Conservation (phyloP, 2,329 filamentous ascomycete genomes). For the Juglanconis oblonga region DNA sequence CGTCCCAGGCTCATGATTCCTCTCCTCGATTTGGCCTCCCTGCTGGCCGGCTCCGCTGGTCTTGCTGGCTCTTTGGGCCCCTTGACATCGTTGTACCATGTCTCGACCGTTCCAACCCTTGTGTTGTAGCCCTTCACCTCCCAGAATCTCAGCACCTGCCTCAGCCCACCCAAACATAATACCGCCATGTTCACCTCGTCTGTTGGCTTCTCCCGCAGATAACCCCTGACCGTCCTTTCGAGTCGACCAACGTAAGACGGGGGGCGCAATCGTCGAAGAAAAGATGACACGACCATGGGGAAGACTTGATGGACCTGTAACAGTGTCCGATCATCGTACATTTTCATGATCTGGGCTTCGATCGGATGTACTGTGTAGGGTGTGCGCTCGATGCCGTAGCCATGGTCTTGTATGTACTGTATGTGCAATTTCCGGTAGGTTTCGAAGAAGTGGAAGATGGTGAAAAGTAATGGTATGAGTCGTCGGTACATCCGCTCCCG, state of each 20-base stretch:
- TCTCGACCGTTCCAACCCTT: slow-evolving; percentile 56
- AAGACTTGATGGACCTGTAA: slow-evolving; percentile 64
- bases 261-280: slow-evolving; percentile 59
- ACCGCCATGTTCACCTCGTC: slow-evolving; percentile 62
- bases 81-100: slow-evolving; percentile 52
- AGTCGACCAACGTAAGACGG: slow-evolving; percentile 63
- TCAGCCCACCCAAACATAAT: slow-evolving; percentile 57
- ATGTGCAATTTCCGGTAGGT: slow-evolving; percentile 59
- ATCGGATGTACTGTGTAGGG: slow-evolving; percentile 63
- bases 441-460: slow-evolving; percentile 67
- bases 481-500: slow-evolving; percentile 62
- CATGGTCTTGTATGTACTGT: slow-evolving; percentile 52
- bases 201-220: slow-evolving; percentile 59
- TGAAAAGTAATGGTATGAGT: slow-evolving; percentile 62
- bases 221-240: slow-evolving; percentile 61
- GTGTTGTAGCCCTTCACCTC: slow-evolving; percentile 65
- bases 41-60: slow-evolving; percentile 39
- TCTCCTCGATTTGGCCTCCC: slow-evolving; percentile 47
- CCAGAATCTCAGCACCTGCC: slow-evolving; percentile 63
- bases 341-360: slow-evolving; percentile 58
- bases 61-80: slow-evolving; percentile 7
- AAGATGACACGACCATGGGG: slow-evolving; percentile 62
- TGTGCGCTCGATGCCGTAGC: slow-evolving; percentile 47
- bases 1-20: slow-evolving; percentile 53
- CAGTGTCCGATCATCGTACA: slow-evolving; percentile 63